Evolutionary conservation across 2,329 filamentous ascomycete species (phyloP), one percentile per base, ranked within the genome.

Genomic region (Paraconiothyrium brasiliense): DNA sequence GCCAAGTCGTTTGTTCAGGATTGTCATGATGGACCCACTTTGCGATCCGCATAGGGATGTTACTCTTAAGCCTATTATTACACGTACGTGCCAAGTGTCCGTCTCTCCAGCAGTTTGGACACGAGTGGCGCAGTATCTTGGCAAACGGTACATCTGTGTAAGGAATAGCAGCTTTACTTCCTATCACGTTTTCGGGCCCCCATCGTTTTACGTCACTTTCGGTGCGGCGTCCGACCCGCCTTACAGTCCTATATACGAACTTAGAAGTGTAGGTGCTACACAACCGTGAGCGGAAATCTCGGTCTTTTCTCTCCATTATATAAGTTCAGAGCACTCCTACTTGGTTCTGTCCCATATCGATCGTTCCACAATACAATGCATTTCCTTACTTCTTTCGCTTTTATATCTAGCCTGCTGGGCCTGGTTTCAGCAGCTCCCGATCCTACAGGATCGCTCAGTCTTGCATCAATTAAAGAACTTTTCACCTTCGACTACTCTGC

Each of bases 401-500:
- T 32, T 32, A 10, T 34, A 9, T 32, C 37, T 6, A 27, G 37
- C 24, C 34, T 54, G 27, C 37, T 43, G 11, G 24, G 24, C 16
- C 16, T 54, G 2, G 16, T 16, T 13, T n/a, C 39, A 8, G 39
- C 51, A 32, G 51, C 51, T 11, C 51, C 51, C 4, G 46, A 54
- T 34, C 51, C 51, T 11, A 54, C 37, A 34, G 54, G 54, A 16
- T 57, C 54, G 3, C 54, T 57, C n/a, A 57, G 35, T 37, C 43
- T 57, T 11, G 22, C 32, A 16, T 39, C 54, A 13, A 20, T 10
- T n/a, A 39, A 46, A 46, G 20, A 43, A 14, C 24, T 34, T 5
- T 59, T 56, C 16, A 59, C 50, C 5, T 62, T 62, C 51, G 57
- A 59, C 20, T 62, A 62, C 50, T 51, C 56, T 5, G 48, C 60